Base-by-base conservation (phyloP, 164 flowering plant species). In the Vitis cinerea region DNA sequence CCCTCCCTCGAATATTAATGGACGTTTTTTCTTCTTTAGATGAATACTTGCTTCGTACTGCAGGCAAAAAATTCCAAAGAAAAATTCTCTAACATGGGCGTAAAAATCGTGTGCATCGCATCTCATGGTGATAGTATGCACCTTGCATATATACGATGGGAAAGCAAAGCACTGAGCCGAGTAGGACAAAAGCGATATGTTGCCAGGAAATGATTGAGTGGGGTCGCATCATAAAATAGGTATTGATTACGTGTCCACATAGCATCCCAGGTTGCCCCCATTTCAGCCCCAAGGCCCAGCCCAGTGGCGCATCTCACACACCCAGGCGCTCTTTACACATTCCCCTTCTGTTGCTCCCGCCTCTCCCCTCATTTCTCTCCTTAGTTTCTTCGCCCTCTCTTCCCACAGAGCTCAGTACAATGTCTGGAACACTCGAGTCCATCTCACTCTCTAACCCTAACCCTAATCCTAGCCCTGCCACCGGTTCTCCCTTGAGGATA, bases 351-450 rank as follows among this genome's bases (percentile, higher is more conserved):
- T 57, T 61, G 37, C 31, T 61, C 27, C 49, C 50, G 9, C 7
- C 8, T 31, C 52, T 48, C 27, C 27, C 53, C 53, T 48, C 53
- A 37, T 63, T 5, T 65, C 61, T 66, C 69, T 55, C 50, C 44
- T 11, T 0, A 59, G 61, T n/a, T 15, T 15, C 11, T 54, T 54
- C 4, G 12, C 29, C 67, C 65, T 64, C 50, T 59, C 63, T 51
- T 57, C 31, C 6, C 0, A 23, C 27, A 2, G 49, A 13, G 31
- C 60, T 30, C 4, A 19, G 61, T 50, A 63, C 47, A 51, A 78
- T 80, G 83, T 67, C 70, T 62, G 65, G 67, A 9, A 10, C 76
- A 10, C n/a, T 75, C 29, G 77, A 82, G 56, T 65, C 80, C 52
- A 9, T 79, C 19, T 71, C 75, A 13, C 53, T 60, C 72, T 23